These are phyloP conservation scores for Penicillium antarcticum DNA, from an alignment of 495 filamentous ascomycete species.

Conservation along the genomic window DNA sequence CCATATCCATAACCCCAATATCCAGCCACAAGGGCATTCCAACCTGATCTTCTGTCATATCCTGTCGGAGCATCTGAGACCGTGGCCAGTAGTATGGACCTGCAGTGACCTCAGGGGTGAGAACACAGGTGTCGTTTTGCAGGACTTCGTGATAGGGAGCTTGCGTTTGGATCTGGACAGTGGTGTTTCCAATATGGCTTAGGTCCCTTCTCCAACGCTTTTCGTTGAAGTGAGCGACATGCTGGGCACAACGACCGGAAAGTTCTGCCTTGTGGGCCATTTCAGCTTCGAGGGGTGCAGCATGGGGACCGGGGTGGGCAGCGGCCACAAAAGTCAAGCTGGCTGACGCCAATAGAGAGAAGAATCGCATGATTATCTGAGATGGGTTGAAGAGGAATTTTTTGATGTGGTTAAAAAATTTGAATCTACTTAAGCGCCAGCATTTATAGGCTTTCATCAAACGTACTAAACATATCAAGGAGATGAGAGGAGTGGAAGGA, in stretches of 20 bases:
- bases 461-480: too few species aligned
- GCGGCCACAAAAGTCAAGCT: not conserved
- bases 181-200: not conserved
- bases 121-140: constrained; percentile 45
- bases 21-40: constrained; percentile 54
- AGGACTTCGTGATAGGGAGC: constrained; percentile 20
- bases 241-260: not conserved
- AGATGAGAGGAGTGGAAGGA: too few species aligned
- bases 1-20: constrained; percentile 51
- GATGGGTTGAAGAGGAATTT: too few species aligned
- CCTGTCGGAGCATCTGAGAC: constrained; percentile 31
- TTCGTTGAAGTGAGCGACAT: not conserved
- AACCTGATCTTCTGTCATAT: constrained; percentile 50
- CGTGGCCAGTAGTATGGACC: constrained; percentile 43
- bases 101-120: constrained; percentile 46
- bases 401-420: too few species aligned
- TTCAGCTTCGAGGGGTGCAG: not conserved
- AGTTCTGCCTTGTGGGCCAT: not conserved
- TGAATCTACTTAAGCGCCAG: too few species aligned
- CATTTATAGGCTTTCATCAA: too few species aligned
- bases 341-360: too few species aligned
- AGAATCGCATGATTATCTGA: too few species aligned
- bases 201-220: not conserved
- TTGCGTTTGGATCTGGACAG: too few species aligned
- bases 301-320: not conserved